Percentiles rank a stretch among this genome's conserved stretches.
These are phyloP conservation scores for Tephrocybe sp. DNA, from an alignment of 768 basidiomycete species.

Conservation along the genomic window DNA sequence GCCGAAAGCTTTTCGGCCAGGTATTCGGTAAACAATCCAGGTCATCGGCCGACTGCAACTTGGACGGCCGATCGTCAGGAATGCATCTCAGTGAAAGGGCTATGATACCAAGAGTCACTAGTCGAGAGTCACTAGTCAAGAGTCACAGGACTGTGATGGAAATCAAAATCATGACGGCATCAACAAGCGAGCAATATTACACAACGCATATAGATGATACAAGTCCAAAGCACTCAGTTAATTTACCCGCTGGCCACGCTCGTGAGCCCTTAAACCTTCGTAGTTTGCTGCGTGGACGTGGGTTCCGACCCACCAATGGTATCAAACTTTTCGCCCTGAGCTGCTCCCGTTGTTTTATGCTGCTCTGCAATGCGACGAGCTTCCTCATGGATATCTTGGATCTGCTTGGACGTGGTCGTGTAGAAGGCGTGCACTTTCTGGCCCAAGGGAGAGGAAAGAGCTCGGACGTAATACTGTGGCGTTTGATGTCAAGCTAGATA, in stretches of 20 bases:
- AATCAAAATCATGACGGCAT: no score
- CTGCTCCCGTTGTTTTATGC: conserved; percentile 43
- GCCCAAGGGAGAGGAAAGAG: conserved; percentile 74
- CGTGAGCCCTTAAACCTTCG: not conserved
- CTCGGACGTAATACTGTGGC: conserved; percentile 73
- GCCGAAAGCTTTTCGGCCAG: conserved; percentile 9
- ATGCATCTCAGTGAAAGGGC: no score
- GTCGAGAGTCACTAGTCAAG: no score
- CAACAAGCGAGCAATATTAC: no score
- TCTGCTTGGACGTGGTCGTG: conserved; percentile 85
- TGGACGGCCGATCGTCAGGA: conserved; percentile 1
- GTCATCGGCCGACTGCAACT: conserved; percentile 1
- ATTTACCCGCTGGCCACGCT: not conserved
- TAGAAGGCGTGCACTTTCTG: conserved; percentile 81
- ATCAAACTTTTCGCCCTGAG: not conserved
- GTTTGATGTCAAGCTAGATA: not conserved
- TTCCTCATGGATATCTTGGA: conserved; percentile 91
- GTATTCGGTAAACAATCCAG: not conserved
- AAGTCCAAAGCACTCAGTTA: not conserved
- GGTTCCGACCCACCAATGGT: conserved; percentile 3
- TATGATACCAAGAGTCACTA: no score
- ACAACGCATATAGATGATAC: no score
- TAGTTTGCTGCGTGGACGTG: not conserved
- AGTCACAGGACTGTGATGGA: no score
- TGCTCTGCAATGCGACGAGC: conserved; percentile 75